Evolutionary conservation across 352 stramenopile genomes (phyloP), one percentile per base, ranked within the genome.

Genomic region (Proteromonas lacertae): DNA sequence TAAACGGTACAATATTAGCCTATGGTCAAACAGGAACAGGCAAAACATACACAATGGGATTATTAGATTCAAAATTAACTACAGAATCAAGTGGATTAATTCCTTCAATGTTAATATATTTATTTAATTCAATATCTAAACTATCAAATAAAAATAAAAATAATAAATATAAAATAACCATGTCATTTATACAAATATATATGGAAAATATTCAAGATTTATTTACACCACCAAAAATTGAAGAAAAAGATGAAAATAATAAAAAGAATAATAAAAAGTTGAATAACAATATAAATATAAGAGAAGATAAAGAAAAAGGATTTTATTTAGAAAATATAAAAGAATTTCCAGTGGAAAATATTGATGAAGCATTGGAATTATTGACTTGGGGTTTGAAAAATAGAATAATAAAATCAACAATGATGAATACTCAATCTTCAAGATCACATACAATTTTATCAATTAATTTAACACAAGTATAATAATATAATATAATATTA

Each of bases 1-100:
- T 81, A 51, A 88, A 89, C 46, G 72, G 73, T 43, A 89, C 73
- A 17, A 83, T 72, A 41, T 74, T 72, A 41, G 64, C n/a, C n/a
- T n/a, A n/a, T n/a, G n/a, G n/a, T n/a, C n/a, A n/a, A n/a, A n/a
- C n/a, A n/a, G n/a, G n/a, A n/a, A n/a, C n/a, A n/a, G n/a, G n/a
- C n/a, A n/a, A n/a, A n/a, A n/a, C n/a, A n/a, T n/a, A n/a, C n/a
- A n/a, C n/a, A n/a, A n/a, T n/a, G n/a, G n/a, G n/a, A n/a, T n/a
- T n/a, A n/a, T n/a, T n/a, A n/a, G n/a, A n/a, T n/a, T n/a, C n/a
- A n/a, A n/a, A n/a, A n/a, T n/a, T n/a, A n/a, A n/a, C n/a, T n/a
- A n/a, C n/a, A n/a, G n/a, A n/a, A n/a, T n/a, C n/a, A n/a, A n/a
- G n/a, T n/a, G n/a, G n/a, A n/a, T n/a, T n/a, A n/a, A n/a, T n/a